Evolutionary conservation across 106 monocot species (phyloP), one percentile per base, ranked within the genome.

Genomic region (Phalaenopsis equestris): DNA sequence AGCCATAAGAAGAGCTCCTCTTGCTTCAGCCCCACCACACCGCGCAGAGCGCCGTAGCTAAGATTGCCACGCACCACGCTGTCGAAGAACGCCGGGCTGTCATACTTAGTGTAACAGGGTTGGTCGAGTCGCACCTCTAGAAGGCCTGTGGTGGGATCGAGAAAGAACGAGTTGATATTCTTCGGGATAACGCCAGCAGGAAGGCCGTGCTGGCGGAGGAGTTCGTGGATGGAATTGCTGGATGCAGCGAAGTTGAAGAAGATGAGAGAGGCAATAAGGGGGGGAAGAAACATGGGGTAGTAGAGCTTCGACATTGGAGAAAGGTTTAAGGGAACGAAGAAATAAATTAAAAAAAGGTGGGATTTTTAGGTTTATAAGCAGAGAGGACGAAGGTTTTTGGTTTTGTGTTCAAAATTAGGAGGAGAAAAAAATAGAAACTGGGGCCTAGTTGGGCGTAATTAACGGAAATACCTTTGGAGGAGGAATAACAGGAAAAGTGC

Each of bases 1-100:
- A 96, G 81, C 95, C 95, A 96, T 3, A 96, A 73, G 80, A 96
- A 96, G 80, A 96, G 92, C 85, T 96, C 95, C 85, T 96, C 95
- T 75, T 96, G 95, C 47, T 89, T 75, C 38, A 93, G 65, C 8
- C 95, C 95, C 39, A 81, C 89, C 43, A 96, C 89, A 14, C 89
- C 86, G 46, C 80, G 74, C 55, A 96, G 83, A 77, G 83, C 86
- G 48, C 93, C 95, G 80, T 87, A 89, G 89, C 93, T 93, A 49
- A 96, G 87, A 75, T 96, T 96, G 24, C 89, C 93, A 21, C 82
- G 80, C 6, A 96, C 84, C 55, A 83, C 84, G 41, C 65, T 56
- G 84, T 93, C 93, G 88, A 93, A 96, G 82, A 79, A 84, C 52
- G 88, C 87, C 37, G 87, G 81, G 78, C 80, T 82, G 78, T 85